Base-by-base conservation (phyloP, 768 basidiomycete species). In the Phaeotremella fagi region DNA sequence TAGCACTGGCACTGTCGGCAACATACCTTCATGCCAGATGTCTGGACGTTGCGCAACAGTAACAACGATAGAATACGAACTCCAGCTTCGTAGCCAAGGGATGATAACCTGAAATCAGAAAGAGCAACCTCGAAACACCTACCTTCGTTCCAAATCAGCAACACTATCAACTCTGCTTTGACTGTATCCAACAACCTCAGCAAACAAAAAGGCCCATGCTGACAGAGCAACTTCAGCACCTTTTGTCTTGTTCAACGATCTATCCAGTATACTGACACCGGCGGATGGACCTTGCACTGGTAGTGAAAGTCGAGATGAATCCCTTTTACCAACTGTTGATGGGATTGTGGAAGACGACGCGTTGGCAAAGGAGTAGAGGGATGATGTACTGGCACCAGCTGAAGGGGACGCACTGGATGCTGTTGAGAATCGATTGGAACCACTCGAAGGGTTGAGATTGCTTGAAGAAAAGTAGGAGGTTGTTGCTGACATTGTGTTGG, bases 91-190 rank as follows among this genome's bases (percentile, higher is more conserved):
- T 98, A 94, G 1, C 95, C 95, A 14, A 98, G 78, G 0, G 86
- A 87, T 73, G 91, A 91, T 57, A 99, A 79, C 54, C 92, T 97
- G 61, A 5, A 33, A 33, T 7, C 7, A 33, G 7, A 33, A 33
- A 33, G 31, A 7, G 9, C 16, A 18, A 29, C 7, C 22, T 1
- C 20, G 42, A 33, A 33, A 14, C 9, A 71, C 82, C 52, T 48
- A 90, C 92, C 88, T 84, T 63, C 87, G 82, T 75, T 99, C 95
- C 57, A 99, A 80, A 75, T 98, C 95, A 72, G 88, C 87, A 59
- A 99, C 91, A 5, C 92, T 94, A 64, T 82, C 83, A 47, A 97
- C 94, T 48, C 90, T 83, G 68, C 89, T 91, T 77, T 98, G 95
- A 1, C 90, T 94, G 76, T 98, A 98, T 73, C 91, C 86, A 1